A percentile compares a stretch with the other conserved stretches of the same genome.
phyloP scores from a whole-genome alignment of 2,329 filamentous ascomycete species.

The Penicillium decumbens region DNA sequence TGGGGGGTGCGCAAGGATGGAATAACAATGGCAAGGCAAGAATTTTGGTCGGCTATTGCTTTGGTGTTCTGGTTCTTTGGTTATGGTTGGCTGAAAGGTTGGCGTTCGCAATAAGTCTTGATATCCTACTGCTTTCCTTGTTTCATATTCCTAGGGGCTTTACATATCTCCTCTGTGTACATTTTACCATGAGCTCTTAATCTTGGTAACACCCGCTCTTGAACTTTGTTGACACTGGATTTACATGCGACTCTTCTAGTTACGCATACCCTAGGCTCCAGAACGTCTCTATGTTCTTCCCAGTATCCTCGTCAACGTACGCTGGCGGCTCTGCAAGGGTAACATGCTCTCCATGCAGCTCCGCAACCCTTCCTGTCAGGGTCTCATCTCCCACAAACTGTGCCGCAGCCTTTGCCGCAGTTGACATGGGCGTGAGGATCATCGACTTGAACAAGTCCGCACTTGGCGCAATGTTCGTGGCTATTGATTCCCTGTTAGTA shows the following conservation, averaged over 20 bases:
- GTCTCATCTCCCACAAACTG: conserved; percentile 41
- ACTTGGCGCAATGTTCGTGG: conserved; percentile 46
- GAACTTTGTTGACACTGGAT: background rate
- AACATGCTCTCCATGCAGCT: conserved; percentile 50
- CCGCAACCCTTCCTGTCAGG: conserved; percentile 47
- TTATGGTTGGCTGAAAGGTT: background rate
- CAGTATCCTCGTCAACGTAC: conserved; percentile 48
- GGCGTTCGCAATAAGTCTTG: background rate
- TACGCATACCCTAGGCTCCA: conserved; percentile 48
- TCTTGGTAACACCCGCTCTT: background rate
- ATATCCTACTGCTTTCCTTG: background rate
- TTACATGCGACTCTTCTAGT: background rate
- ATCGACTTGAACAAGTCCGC: conserved; percentile 47
- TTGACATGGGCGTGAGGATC: conserved; percentile 51
- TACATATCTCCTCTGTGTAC: too few relatives aligned
- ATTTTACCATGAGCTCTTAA: background rate
- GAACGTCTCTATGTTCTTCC: conserved; percentile 47
- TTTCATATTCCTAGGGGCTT: background rate
- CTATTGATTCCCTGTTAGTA: conserved; percentile 34
- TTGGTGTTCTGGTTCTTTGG: background rate
- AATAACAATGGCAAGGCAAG: background rate
- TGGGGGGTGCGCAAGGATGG: background rate
- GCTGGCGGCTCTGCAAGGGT: conserved; percentile 45
- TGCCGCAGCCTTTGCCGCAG: conserved; percentile 43
- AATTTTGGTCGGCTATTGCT: background rate